These are phyloP conservation scores for Lachancea sp. DNA, from an alignment of 805 yeast species.

Conservation along the genomic window DNA sequence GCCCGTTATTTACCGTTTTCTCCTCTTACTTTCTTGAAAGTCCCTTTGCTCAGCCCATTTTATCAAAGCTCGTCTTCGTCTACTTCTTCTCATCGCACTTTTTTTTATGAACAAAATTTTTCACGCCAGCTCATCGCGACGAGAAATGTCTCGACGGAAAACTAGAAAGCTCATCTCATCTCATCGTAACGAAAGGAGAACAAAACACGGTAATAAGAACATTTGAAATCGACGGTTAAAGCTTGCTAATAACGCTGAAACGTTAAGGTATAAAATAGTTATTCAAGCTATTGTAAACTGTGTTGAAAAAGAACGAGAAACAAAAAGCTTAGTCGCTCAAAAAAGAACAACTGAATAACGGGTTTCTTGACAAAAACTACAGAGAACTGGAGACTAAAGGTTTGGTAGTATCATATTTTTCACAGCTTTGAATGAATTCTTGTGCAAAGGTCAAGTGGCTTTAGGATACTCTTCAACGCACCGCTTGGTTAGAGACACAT, in stretches of 20 bases:
- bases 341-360: not conserved
- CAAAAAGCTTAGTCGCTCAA: no score
- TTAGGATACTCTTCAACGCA: no score
- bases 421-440: not conserved
- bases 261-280: not conserved
- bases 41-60: no score
- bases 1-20: no score
- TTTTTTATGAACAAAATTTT: not conserved
- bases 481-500: no score
- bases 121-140: conserved; percentile 1
- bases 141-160: conserved; percentile 1
- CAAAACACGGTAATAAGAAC: not conserved
- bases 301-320: not conserved
- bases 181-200: not conserved
- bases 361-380: not conserved
- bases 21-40: no score
- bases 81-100: not conserved
- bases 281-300: not conserved
- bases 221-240: not conserved
- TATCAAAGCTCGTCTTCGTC: not conserved
- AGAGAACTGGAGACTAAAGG: not conserved
- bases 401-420: no score
- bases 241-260: not conserved
- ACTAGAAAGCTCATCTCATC: conserved; percentile 1
- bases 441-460: not conserved